A percentile compares a stretch with the other conserved stretches of the same genome.
Evolutionary conservation across 2,329 filamentous ascomycete genomes (phyloP).

Genomic region (Metarhizium brunneum): DNA sequence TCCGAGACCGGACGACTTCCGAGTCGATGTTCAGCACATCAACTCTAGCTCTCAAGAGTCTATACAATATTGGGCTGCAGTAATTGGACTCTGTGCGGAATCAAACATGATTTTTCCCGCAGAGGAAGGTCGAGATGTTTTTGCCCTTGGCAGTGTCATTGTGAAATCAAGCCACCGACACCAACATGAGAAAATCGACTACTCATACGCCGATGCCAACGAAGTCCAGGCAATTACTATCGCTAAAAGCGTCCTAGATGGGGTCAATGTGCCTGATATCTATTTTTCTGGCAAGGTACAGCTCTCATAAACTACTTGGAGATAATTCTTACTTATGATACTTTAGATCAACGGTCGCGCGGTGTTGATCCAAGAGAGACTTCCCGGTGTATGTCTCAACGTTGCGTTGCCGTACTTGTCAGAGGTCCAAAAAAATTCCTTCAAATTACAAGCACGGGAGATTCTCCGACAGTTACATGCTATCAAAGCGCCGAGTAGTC

Average conservation of each 20-base stretch:
- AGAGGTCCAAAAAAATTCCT: not conserved
- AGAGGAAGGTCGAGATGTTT: constrained; percentile 28
- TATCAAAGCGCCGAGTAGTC: not conserved
- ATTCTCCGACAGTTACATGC: not conserved
- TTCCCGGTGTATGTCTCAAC: not conserved
- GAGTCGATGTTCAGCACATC: constrained; percentile 11
- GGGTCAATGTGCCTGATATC: constrained; percentile 24
- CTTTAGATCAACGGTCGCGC: constrained; percentile 24
- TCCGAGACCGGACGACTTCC: constrained; percentile 9
- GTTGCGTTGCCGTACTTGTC: not conserved
- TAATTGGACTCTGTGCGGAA: constrained; percentile 20
- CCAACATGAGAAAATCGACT: constrained; percentile 16
- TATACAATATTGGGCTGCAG: constrained; percentile 20
- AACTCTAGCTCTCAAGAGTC: constrained; percentile 14
- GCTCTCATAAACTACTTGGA: not conserved
- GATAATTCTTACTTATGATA: constrained; percentile 1
- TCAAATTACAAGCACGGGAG: not conserved
- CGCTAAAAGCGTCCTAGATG: constrained; percentile 17
- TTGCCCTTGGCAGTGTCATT: constrained; percentile 30
- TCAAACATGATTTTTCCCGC: constrained; percentile 21
- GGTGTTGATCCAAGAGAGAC: constrained; percentile 18
- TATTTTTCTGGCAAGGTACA: constrained; percentile 29
- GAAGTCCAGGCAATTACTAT: constrained; percentile 24
- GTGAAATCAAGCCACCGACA: constrained; percentile 28
- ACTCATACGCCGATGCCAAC: constrained; percentile 31